Base-by-base conservation (phyloP, 2,329 filamentous ascomycete genomes). In the Talaromyces sp. region DNA sequence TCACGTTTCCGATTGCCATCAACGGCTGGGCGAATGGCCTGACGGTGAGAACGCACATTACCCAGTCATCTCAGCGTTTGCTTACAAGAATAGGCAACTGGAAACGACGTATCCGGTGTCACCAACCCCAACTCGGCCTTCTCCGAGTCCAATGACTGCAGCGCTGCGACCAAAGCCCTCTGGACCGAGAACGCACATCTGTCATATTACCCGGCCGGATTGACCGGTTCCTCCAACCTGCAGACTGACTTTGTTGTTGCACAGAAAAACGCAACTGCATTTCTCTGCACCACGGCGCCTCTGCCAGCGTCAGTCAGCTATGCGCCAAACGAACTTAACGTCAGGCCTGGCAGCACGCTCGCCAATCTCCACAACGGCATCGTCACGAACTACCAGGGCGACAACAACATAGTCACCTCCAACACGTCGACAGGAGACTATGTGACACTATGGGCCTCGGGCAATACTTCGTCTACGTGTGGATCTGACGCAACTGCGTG, bases 1-100 rank as follows among this genome's bases (percentile, higher is more conserved):
- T 62, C 23, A 52, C 61, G 12, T 59, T 59, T 12, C 44, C 61
- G 23, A 62, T 62, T 51, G 61, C 34, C 5, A 52, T 62, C 12
- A 62, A 62, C n/a, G 61, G 61, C 4, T 62, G 61, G 61, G 59
- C 50, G 2, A 52, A 52, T 14, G 61, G 61, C 5, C 36, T 62
- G 36, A 62, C 61, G 27, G 61, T 62, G 6, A 59, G 34, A 18
- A n/a, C 1, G 12, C 3, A 51, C 10, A 31, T 33, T 27, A 33
- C 10, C 5, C 18, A 12, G 31, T 14, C 5, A 10, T 51, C 12
- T 10, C 6, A 3, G 14, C 23, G 5, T 42, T 33, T 8, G 7
- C 6, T 23, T 3, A 12, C 16, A n/a, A 18, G 9, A 4, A 36
- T n/a, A 62, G 61, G 42, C 59, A 14, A 59, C 50, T 18, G 61